Evolutionary conservation across 805 yeast genomes (phyloP).

Genomic region (Candida insectorum): DNA sequence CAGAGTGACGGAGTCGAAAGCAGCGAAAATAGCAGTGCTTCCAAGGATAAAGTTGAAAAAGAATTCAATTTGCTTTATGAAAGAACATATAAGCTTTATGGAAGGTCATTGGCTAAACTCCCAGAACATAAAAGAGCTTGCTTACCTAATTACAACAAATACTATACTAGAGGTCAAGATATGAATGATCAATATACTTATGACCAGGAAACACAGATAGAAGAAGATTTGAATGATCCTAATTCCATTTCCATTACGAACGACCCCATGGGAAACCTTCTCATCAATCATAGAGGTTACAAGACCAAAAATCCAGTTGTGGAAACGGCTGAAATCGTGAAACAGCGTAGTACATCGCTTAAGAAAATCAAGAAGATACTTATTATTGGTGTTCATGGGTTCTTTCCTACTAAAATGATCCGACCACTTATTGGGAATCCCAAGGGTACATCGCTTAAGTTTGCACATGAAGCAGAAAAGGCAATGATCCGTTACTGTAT

Average conservation of each 20-base stretch:
- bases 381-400: constrained; percentile 93
- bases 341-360: constrained; percentile 27
- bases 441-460: constrained; percentile 89
- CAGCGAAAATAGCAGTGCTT: constrained; percentile 9
- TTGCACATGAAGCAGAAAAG: constrained; percentile 85
- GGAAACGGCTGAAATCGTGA: constrained; percentile 14
- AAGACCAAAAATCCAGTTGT: constrained; percentile 9
- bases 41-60: constrained; percentile 21
- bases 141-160: constrained; percentile 33
- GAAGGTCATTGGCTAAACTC: constrained; percentile 31
- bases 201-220: constrained; percentile 20
- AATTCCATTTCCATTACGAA: constrained; percentile 36
- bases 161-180: constrained; percentile 16
- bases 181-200: constrained; percentile 7
- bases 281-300: constrained; percentile 38
- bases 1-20: constrained; percentile 8
- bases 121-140: constrained; percentile 38
- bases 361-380: constrained; percentile 54
- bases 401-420: constrained; percentile 84
- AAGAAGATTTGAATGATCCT: constrained; percentile 27
- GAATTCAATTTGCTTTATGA: constrained; percentile 32
- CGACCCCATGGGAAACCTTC: constrained; percentile 39
- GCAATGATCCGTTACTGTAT: constrained; percentile 63
- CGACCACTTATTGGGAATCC: constrained; percentile 92
- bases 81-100: constrained; percentile 36